Evolutionary conservation across 495 filamentous ascomycete genomes (phyloP).

Genomic region (Aspergillus avenaceus): DNA sequence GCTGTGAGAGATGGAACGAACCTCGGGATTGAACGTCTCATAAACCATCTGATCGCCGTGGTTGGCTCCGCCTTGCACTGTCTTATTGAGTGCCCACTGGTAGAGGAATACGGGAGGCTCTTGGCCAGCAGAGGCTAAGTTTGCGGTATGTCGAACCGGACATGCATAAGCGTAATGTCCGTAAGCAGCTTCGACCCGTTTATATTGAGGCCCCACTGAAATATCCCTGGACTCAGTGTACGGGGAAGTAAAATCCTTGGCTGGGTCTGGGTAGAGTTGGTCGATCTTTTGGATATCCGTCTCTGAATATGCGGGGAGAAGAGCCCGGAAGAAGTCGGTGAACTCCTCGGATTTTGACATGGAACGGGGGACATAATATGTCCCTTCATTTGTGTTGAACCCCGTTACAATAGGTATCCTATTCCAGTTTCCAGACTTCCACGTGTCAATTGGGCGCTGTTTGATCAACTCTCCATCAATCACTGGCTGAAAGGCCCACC

Average conservation of each 20-base stretch:
- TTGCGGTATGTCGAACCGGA: conserved; percentile 58
- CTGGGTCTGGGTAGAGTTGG: conserved; percentile 54
- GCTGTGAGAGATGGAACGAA: conserved; percentile 33
- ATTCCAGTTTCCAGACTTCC: conserved; percentile 47
- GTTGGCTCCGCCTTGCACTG: conserved; percentile 47
- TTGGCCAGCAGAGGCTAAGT: conserved; percentile 36
- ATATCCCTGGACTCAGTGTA: conserved; percentile 32
- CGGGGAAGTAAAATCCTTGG: conserved; percentile 21
- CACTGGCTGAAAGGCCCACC: conserved; percentile 67
- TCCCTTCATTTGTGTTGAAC: conserved; percentile 63
- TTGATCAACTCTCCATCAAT: conserved; percentile 56
- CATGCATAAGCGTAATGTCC: conserved; percentile 65
- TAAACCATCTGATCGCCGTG: conserved; percentile 57
- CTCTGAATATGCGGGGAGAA: conserved; percentile 49
- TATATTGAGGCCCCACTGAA: conserved; percentile 51
- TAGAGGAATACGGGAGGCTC: conserved; percentile 52
- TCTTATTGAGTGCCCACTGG: conserved; percentile 51
- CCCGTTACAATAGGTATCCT: conserved; percentile 61
- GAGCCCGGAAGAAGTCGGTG: conserved; percentile 47
- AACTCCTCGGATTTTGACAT: conserved; percentile 46
- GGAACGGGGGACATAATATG: conserved; percentile 49
- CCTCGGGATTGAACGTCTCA: conserved; percentile 48
- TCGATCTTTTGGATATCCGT: conserved; percentile 42
- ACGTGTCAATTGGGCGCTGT: conserved; percentile 52
- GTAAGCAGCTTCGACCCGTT: conserved; percentile 58